A percentile compares a stretch with the other conserved stretches of the same genome.
Conservation (phyloP, 768 basidiomycete species). For the Leccinum barrowsii region DNA sequence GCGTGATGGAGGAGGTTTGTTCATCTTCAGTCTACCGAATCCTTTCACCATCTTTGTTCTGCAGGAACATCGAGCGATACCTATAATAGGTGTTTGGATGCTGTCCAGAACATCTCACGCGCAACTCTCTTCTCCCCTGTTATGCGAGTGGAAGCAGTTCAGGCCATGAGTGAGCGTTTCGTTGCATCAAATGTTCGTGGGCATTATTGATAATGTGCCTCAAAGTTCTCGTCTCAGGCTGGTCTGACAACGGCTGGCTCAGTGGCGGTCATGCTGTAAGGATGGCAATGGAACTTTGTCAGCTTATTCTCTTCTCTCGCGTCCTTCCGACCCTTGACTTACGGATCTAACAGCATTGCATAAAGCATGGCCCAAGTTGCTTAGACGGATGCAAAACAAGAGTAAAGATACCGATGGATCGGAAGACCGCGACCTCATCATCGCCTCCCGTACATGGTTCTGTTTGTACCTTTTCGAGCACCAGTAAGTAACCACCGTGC, state of each 20-base stretch:
- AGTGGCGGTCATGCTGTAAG: slow-evolving; percentile 95
- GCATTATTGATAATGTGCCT: slow-evolving; percentile 1
- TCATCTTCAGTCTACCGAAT: background rate
- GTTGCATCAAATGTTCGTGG: background rate
- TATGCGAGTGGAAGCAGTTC: slow-evolving; percentile 80
- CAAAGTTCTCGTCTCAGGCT: slow-evolving; percentile 88
- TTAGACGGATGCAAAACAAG: slow-evolving; percentile 71
- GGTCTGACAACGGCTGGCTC: slow-evolving; percentile 95
- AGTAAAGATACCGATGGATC: slow-evolving; percentile 45
- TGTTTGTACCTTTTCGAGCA: slow-evolving; percentile 92
- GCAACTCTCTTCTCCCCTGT: slow-evolving; percentile 88
- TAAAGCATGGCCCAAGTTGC: slow-evolving; percentile 83
- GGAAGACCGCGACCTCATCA: slow-evolving; percentile 75
- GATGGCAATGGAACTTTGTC: slow-evolving; percentile 93
- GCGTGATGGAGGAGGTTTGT: slow-evolving; percentile 82
- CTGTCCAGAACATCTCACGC: slow-evolving; percentile 81
- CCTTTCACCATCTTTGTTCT: slow-evolving; percentile 10
- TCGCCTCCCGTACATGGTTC: slow-evolving; percentile 87
- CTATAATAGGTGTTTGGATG: slow-evolving; percentile 70
- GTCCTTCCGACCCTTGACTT: slow-evolving; percentile 1
- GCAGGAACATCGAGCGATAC: slow-evolving; percentile 72
- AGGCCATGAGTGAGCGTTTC: slow-evolving; percentile 79
- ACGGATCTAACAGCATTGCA: slow-evolving; percentile 62
- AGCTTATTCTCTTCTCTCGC: slow-evolving; percentile 25
- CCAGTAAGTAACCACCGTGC: slow-evolving; percentile 54